A percentile compares a stretch with the other conserved stretches of the same genome.
phyloP scores from a whole-genome alignment of 257 asterid species.

The Scutellaria barbata region DNA sequence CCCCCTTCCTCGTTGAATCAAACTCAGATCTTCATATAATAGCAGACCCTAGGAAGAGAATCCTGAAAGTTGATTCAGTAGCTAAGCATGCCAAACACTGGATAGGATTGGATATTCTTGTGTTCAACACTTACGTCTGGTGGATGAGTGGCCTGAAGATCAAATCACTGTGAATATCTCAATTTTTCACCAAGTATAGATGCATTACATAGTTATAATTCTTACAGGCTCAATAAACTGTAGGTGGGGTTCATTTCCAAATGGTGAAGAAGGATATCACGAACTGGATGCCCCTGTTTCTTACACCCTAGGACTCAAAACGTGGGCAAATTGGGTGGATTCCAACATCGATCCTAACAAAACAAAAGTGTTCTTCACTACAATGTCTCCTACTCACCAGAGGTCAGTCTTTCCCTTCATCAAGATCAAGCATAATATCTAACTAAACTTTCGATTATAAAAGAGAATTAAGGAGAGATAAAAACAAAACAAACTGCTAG shows the following conservation, averaged over 20 bases:
- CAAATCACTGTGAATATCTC: constrained; percentile 68
- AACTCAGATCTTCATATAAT: constrained; percentile 65
- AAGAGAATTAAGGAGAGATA: neutral
- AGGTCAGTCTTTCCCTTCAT: constrained; percentile 47
- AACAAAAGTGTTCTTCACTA: constrained; percentile 84
- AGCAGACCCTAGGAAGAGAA: constrained; percentile 73
- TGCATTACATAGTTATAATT: constrained; percentile 6
- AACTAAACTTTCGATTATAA: neutral
- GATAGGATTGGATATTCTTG: constrained; percentile 78
- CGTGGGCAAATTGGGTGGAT: constrained; percentile 99
- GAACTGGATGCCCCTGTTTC: constrained; percentile 74
- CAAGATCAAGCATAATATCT: neutral
- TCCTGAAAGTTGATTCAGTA: constrained; percentile 83
- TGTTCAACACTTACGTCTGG: constrained; percentile 92
- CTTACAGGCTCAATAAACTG: constrained; percentile 13
- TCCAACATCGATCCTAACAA: constrained; percentile 70
- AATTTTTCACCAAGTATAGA: neutral
- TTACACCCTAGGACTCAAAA: constrained; percentile 70
- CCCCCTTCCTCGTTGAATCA: constrained; percentile 82
- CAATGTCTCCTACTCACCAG: constrained; percentile 94
- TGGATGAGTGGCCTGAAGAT: constrained; percentile 88
- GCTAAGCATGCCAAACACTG: constrained; percentile 82
- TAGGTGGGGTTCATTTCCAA: constrained; percentile 94
- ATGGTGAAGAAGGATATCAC: constrained; percentile 80
- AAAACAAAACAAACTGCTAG: neutral